phyloP scores from a whole-genome alignment of 345 rosid species.

The Nephelium lappaceum region DNA sequence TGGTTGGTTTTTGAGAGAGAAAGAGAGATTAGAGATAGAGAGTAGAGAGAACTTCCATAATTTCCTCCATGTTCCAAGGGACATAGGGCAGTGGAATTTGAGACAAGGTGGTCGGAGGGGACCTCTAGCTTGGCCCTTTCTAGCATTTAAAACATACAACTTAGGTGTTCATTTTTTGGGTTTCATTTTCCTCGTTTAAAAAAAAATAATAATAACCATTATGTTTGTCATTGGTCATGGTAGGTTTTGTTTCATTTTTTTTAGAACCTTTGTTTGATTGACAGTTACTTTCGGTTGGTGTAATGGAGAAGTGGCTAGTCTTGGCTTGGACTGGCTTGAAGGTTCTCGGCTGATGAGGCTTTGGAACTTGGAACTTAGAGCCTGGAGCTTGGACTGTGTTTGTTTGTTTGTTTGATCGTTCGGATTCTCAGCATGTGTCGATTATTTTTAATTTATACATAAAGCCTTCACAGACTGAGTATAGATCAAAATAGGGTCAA shows the following conservation, averaged over 20 bases:
- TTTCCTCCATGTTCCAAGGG: conserved; percentile 74
- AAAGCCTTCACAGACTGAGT: not conserved
- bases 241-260: not conserved
- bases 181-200: not conserved
- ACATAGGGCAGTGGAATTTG: conserved; percentile 41
- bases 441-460: not conserved
- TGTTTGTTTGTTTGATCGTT: conserved; percentile 17
- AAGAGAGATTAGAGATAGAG: conserved; percentile 15
- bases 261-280: conserved; percentile 20
- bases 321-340: conserved; percentile 9
- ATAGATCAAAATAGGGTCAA: conserved; percentile 19
- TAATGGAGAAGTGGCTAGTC: conserved; percentile 1
- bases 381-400: not conserved
- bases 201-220: too few species aligned
- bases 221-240: not conserved
- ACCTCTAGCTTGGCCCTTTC: conserved; percentile 30
- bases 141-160: conserved; percentile 20
- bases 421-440: conserved; percentile 12
- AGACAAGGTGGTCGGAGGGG: conserved; percentile 55
- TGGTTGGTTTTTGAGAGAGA: conserved; percentile 26
- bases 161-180: not conserved
- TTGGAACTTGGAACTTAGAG: too few species aligned
- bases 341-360: not conserved
- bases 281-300: conserved; percentile 45
- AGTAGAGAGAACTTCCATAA: conserved; percentile 45